Base-by-base conservation (phyloP, 2,329 filamentous ascomycete species). In the Stagonosporopsis cucurbitacearum region DNA sequence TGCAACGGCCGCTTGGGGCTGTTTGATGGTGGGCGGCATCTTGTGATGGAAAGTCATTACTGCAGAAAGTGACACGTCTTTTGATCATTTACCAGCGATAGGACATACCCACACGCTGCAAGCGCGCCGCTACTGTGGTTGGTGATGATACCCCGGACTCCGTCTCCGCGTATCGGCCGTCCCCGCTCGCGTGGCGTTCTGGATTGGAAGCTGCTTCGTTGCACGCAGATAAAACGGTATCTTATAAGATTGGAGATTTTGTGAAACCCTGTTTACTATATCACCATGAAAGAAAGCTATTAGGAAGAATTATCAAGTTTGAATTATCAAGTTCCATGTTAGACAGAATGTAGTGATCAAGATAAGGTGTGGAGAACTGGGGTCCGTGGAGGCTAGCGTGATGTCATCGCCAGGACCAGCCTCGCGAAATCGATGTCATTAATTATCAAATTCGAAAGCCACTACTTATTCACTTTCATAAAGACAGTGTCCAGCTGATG, bases 131-230 rank as follows among this genome's bases (percentile, higher is more conserved):
- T 45, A 46, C 33, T 19, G 33, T 50, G 46, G 32, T 28, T 45
- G 33, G 40, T 23, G 50, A 54, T 26, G 23, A 13, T 45, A 50
- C 52, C 46, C 52, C 46, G 22, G 46, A 50, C 41, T 22, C 41
- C 28, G 9, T 55, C 52, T 46, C 52, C 52, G 41, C 52, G 44
- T 6, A 50, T 50, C 46, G 52, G 40, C 26, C n/a, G 23, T 41
- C 52, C 45, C 46, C 52, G 46, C 52, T 55, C 26, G 32, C 22
- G 46, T 50, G 41, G 45, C 52, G 35, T 43, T 30, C 17, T 15
- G 28, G 26, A 11, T 25, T 22, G 9, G 3, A 12, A 33, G 15
- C n/a, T n/a, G n/a, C n/a, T n/a, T n/a, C n/a, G n/a, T n/a, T n/a
- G n/a, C n/a, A n/a, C n/a, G n/a, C n/a, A n/a, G n/a, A n/a, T n/a